Base-by-base conservation (phyloP, 1,139 yeast species). In the Suhomyces atakaporum region DNA sequence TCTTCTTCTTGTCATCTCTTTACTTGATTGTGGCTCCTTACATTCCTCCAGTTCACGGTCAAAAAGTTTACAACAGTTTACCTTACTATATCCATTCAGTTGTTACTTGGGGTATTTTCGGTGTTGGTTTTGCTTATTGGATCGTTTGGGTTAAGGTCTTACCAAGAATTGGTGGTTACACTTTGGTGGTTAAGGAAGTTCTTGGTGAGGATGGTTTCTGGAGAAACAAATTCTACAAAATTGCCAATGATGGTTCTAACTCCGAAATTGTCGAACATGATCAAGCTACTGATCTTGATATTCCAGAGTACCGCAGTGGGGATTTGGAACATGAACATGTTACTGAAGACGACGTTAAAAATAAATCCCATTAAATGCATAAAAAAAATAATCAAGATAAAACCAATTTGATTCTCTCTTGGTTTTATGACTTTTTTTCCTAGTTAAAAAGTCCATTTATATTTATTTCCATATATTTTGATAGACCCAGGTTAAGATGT, bases 51-150 rank as follows among this genome's bases (percentile, higher is more conserved):
- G 56, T 71, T 23, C 66, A 55, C 26, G 85, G 83, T 23, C 84
- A 83, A 62, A 69, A 71, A 32, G 89, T 83, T 40, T 86, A 84
- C 70, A 63, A 77, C 30, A 51, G 58, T 38, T 65, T 84, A 51
- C 95, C 94, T 26, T 87, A 85, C 66, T 87, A 79, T 73, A 73
- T 83, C 39, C 95, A 85, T 58, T 81, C 90, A 53, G 95, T 85
- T 33, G 88, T 84, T 15, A 83, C 94, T 8, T 77, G 89, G 82
- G 92, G 83, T 44, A 71, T 87, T 29, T 83, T 87, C 50, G 85
- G 70, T 6, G 58, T 81, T 40, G 96, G 96, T 44, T 79, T 74
- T 16, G 49, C 74, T 2, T 86, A 85, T 63, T 87, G 90, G 87
- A 43, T 79, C 7, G 58, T 82, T 12, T 83, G 90, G 86, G 74